Evolutionary conservation across 768 basidiomycete species (phyloP).

Genomic region (Tremella fuciformis): DNA sequence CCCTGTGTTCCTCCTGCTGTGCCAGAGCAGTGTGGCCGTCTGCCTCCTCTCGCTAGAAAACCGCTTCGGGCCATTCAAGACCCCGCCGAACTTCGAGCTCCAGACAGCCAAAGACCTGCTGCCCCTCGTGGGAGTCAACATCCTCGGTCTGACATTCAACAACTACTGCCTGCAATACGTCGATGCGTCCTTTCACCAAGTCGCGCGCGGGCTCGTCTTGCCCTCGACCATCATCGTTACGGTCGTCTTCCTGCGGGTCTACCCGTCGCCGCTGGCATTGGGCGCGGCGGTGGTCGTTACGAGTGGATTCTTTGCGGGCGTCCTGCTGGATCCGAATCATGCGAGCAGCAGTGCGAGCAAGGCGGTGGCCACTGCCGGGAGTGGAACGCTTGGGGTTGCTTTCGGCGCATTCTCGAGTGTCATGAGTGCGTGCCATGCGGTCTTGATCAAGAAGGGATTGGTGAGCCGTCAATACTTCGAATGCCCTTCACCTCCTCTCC

Average conservation of each 20-base stretch:
- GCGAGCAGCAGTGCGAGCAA: constrained; percentile 32
- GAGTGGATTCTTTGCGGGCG: constrained; percentile 83
- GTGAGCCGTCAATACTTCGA: constrained; percentile 7
- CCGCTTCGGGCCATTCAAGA: constrained; percentile 31
- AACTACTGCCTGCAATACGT: constrained; percentile 91
- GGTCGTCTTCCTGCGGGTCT: constrained; percentile 67
- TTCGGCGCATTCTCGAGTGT: constrained; percentile 81
- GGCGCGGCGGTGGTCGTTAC: constrained; percentile 77
- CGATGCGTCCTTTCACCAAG: constrained; percentile 57
- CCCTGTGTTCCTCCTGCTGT: constrained; percentile 39
- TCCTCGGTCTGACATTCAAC: constrained; percentile 83
- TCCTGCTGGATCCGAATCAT: constrained; percentile 65
- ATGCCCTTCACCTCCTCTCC: constrained; percentile 1
- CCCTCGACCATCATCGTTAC: constrained; percentile 92
- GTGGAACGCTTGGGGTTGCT: constrained; percentile 60
- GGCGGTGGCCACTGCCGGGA: constrained; percentile 16
- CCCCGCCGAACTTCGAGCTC: constrained; percentile 59
- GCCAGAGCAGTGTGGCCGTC: constrained; percentile 37
- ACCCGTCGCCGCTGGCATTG: constrained; percentile 73
- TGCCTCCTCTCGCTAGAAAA: constrained; percentile 24
- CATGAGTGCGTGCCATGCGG: constrained; percentile 86
- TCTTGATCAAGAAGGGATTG: constrained; percentile 86
- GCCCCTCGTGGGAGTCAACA: constrained; percentile 72
- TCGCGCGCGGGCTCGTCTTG: constrained; percentile 87
- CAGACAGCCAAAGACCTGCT: constrained; percentile 68